phyloP scores from a whole-genome alignment of 352 stramenopile species.

The Halophytophthora polymorphica region DNA sequence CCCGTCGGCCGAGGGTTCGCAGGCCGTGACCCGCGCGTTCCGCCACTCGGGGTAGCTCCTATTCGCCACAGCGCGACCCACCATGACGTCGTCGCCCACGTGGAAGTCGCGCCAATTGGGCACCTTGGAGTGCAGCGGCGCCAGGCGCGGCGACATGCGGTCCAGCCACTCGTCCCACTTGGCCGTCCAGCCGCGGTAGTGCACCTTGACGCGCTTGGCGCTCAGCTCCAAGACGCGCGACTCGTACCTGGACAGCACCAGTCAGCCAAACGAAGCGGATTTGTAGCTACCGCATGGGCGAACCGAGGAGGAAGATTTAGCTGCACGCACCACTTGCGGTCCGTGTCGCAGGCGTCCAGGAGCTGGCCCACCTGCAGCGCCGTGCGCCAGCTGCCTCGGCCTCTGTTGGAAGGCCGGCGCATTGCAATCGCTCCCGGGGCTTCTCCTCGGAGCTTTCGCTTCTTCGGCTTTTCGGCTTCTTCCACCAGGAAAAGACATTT shows the following conservation, averaged over 20 bases:
- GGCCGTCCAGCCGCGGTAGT: conserved; percentile 94
- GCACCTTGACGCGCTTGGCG: conserved; percentile 70
- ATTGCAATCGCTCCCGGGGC: too few species aligned
- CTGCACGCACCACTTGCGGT: conserved; percentile 83
- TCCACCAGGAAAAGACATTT: too few species aligned
- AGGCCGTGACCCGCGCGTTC: conserved; percentile 4
- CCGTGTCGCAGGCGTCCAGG: conserved; percentile 68
- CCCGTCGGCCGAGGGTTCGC: too few species aligned
- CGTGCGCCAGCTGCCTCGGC: conserved; percentile 73
- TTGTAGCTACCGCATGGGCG: too few species aligned
- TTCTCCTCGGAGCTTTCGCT: too few species aligned
- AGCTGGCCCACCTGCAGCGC: conserved; percentile 49
- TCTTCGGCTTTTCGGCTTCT: too few species aligned
- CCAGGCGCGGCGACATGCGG: conserved; percentile 79
- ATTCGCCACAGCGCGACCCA: conserved; percentile 13
- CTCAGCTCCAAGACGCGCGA: conserved; percentile 35
- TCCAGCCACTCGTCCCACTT: conserved; percentile 95
- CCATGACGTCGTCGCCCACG: conserved; percentile 34
- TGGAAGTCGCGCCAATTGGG: conserved; percentile 48
- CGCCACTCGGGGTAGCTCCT: conserved; percentile 43
- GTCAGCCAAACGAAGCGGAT: too few species aligned
- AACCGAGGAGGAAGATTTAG: too few species aligned
- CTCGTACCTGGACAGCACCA: too few species aligned
- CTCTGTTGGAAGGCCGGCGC: too few species aligned
- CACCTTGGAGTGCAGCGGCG: conserved; percentile 82